Percentiles rank a stretch among this genome's conserved stretches.
These are phyloP conservation scores for Irpex rosettiformis DNA, from an alignment of 1,284 basidiomycete genomes.

Conservation along the genomic window DNA sequence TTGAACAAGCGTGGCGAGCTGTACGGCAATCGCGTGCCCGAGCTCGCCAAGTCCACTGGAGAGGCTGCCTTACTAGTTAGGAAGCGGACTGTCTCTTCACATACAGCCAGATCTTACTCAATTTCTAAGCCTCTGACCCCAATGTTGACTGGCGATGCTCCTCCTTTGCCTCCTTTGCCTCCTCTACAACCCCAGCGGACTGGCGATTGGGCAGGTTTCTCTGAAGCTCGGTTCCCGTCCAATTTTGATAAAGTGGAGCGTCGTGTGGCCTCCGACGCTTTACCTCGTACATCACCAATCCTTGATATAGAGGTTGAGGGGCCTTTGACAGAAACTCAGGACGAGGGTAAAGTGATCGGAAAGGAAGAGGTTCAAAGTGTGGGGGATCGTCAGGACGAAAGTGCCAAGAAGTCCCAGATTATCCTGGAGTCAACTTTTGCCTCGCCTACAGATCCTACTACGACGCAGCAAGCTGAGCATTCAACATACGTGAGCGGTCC, in stretches of 20 bases:
- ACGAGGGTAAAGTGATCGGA: neutral
- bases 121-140: slow-evolving; percentile 6
- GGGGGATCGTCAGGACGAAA: neutral
- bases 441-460: neutral
- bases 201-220: neutral
- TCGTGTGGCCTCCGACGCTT: slow-evolving; percentile 21
- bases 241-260: slow-evolving; percentile 4
- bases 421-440: neutral
- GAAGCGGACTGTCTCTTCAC: slow-evolving; percentile 13
- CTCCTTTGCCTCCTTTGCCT: slow-evolving; percentile 5
- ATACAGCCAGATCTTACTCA: slow-evolving; percentile 1
- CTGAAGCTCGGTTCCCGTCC: slow-evolving; percentile 7
- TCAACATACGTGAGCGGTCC: neutral
- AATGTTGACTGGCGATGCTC: slow-evolving; percentile 3
- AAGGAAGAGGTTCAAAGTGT: neutral
- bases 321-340: slow-evolving; percentile 8
- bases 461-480: neutral
- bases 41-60: slow-evolving; percentile 29
- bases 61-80: slow-evolving; percentile 8
- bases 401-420: neutral
- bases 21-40: slow-evolving; percentile 67
- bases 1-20: slow-evolving; percentile 56
- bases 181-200: slow-evolving; percentile 3
- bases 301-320: slow-evolving; percentile 5
- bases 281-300: slow-evolving; percentile 7